phyloP scores from a whole-genome alignment of 371 early-diverging fungal species.

The Parasitella parasitica region DNA sequence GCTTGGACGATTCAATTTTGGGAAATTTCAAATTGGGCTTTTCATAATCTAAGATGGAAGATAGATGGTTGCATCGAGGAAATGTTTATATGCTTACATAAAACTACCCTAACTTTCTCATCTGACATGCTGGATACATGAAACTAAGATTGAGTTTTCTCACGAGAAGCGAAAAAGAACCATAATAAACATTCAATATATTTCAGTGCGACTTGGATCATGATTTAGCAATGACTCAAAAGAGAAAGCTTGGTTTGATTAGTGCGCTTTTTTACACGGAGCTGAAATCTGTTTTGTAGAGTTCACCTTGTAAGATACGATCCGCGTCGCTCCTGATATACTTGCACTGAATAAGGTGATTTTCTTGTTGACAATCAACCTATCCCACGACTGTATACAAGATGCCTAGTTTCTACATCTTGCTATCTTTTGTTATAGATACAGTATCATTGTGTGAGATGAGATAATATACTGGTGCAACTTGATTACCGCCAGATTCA shows the following conservation, averaged over 20 bases:
- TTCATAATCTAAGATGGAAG: too few species aligned
- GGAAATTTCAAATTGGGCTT: neutral
- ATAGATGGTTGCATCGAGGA: too few species aligned
- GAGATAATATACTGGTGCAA: neutral
- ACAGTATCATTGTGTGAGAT: neutral
- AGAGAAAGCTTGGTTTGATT: neutral
- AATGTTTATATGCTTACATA: too few species aligned
- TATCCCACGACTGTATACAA: neutral
- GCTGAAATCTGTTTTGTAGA: neutral
- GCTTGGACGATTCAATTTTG: neutral
- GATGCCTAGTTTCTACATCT: neutral
- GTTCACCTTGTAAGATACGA: neutral
- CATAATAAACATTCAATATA: neutral
- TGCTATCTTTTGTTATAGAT: neutral
- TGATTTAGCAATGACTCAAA: conserved; percentile 3
- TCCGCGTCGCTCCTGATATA: neutral
- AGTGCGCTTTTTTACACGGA: neutral
- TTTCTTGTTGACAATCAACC: neutral
- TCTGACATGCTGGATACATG: neutral
- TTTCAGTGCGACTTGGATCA: conserved; percentile 2
- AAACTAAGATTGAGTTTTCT: conserved; percentile 10
- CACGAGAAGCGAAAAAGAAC: neutral
- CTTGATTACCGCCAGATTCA: neutral
- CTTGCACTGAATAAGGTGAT: neutral
- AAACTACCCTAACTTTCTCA: neutral